Conservation (phyloP, 2,329 filamentous ascomycete genomes). For the Hypoxylon sp. region DNA sequence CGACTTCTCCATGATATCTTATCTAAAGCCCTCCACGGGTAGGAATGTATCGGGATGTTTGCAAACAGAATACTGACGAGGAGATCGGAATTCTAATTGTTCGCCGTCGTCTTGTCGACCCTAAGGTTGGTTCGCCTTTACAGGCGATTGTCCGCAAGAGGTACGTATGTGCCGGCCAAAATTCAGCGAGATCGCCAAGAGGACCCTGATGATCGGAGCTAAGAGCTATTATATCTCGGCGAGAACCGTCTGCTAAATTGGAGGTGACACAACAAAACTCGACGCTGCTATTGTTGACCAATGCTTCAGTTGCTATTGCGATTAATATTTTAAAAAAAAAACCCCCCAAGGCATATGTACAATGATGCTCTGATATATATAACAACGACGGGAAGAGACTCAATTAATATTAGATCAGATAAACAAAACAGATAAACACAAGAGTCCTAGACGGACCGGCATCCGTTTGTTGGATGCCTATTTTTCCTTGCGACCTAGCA, state of each 20-base stretch:
- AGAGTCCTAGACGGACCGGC: neutral
- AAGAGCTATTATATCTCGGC: conserved; percentile 7
- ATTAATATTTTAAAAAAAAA: no score
- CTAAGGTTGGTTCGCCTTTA: neutral
- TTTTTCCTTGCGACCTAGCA: neutral
- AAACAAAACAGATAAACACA: neutral
- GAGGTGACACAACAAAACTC: neutral
- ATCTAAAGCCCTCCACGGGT: neutral
- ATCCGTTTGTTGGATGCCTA: neutral
- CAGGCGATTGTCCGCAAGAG: conserved; percentile 1
- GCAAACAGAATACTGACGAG: neutral
- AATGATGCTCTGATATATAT: neutral
- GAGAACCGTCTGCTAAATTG: neutral
- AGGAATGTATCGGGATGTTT: neutral
- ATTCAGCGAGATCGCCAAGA: conserved; percentile 12
- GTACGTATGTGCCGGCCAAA: neutral
- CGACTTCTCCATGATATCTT: conserved; percentile 28
- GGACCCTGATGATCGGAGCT: conserved; percentile 11
- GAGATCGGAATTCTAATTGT: neutral
- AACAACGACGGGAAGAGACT: neutral
- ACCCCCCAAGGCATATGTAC: neutral
- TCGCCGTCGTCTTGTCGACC: conserved; percentile 1
- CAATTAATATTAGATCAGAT: neutral
- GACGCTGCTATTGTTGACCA: neutral
- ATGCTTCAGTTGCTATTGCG: conserved; percentile 4